These are phyloP conservation scores for Neoarthrinium moseri DNA, from an alignment of 2,329 filamentous ascomycete species.

Conservation along the genomic window DNA sequence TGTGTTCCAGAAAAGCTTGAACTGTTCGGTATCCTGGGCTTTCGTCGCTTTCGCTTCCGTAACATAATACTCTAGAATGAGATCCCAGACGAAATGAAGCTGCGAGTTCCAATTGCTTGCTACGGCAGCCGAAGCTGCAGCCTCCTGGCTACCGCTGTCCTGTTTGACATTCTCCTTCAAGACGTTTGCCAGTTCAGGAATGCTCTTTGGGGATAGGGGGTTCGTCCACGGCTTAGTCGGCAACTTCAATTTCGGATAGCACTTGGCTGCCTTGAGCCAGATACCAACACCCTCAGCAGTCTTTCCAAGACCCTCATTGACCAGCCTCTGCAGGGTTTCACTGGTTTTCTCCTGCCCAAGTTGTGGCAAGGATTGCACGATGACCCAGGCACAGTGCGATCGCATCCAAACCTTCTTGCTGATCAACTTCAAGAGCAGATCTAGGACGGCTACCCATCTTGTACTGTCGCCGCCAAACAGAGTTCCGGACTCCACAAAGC, in stretches of 20 bases:
- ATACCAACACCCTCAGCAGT: constrained; percentile 88
- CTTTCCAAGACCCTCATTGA: constrained; percentile 65
- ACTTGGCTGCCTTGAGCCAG: constrained; percentile 71
- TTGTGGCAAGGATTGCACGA: constrained; percentile 70
- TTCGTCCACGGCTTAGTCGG: constrained; percentile 75
- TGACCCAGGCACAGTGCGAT: constrained; percentile 80
- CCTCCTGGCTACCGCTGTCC: constrained; percentile 41
- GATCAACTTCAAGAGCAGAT: constrained; percentile 70
- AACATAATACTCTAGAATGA: constrained; percentile 62
- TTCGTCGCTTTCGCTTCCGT: constrained; percentile 28
- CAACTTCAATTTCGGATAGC: constrained; percentile 63
- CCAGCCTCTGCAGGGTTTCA: constrained; percentile 61
- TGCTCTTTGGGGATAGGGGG: constrained; percentile 68
- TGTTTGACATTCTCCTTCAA: constrained; percentile 72
- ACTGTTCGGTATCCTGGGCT: constrained; percentile 43
- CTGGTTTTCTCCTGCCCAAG: constrained; percentile 59
- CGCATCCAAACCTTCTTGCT: constrained; percentile 86
- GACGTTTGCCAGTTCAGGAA: constrained; percentile 69
- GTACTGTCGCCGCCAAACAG: constrained; percentile 57
- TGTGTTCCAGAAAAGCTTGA: constrained; percentile 80
- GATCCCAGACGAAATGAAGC: constrained; percentile 84
- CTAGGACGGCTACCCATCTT: constrained; percentile 67
- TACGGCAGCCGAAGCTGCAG: constrained; percentile 46
- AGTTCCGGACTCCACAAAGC: constrained; percentile 76
- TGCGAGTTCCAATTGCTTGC: constrained; percentile 77